Evolutionary conservation across 2,329 filamentous ascomycete genomes (phyloP), one percentile per base, ranked within the genome.

Genomic region (Cytospora piceae): DNA sequence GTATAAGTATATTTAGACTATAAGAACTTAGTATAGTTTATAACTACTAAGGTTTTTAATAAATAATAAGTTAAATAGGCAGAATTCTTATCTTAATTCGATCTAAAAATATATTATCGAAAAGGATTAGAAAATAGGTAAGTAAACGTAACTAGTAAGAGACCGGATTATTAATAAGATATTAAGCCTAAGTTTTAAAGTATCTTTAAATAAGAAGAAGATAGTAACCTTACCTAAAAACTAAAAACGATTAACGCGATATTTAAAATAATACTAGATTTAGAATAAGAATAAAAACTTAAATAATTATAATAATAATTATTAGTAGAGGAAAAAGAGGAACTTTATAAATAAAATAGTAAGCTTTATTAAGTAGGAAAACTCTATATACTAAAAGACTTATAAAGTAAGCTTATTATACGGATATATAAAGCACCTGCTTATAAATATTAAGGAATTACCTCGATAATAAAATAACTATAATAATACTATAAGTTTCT

Each of bases 381-480:
- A 22, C 20, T 49, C n/a, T 49, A 55, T 15, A n/a, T 58, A 59
- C n/a, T 53, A 14, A 17, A 20, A 59, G 3, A 64, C 11, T 42
- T 52, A 52, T 42, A 46, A 27, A 14, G 2, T 22, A 27, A 58
- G 46, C 3, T 32, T 53, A 52, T 53, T 3, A 17, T 42, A 64
- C 20, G 27, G 20, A 52, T 52, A 34, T 64, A 66, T 52, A 49
- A 42, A 6, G 17, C 4, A 32, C 3, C 24, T 29, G n/a, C 27
- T 6, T 42, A 54, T 63, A 42, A 17, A 32, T 57, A 52, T 8
- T 57, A 58, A 63, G 20, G 39, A 46, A 63, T 57, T 58, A 42
- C n/a, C 22, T 24, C 11, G 49, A 54, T 9, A 29, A 49, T 57
- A 17, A 46, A 58, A 49, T 2, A n/a, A 27, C 22, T 58, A 8